Base-by-base conservation (phyloP, 116 monocot genomes). In the Trichopus zeylanicus region DNA sequence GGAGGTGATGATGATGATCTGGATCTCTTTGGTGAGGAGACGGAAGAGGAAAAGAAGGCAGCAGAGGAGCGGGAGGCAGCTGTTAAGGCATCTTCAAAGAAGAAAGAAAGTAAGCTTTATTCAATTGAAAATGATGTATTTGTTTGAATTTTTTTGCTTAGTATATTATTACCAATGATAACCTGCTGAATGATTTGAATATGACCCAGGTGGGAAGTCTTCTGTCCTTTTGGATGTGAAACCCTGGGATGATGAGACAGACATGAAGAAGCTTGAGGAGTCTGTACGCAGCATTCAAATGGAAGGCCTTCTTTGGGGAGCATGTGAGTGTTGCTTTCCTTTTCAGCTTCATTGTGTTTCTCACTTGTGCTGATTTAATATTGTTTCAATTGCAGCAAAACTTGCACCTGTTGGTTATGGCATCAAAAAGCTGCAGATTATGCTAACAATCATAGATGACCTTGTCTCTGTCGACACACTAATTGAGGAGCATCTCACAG, bases 231-330 rank as follows among this genome's bases (percentile, higher is more conserved):
- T 95, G 59, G 94, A 95, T 73, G 79, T 95, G 39, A 95, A 95
- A 29, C 94, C 94, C 7, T 94, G 94, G 94, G 93, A 94, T 63
- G 94, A 94, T 62, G 94, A 94, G 42, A 95, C 89, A 18, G 94
- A 95, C 73, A 86, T 95, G 94, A 81, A 78, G 65, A 89, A 89
- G 73, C 64, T 95, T 10, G 94, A 83, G 67, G 81, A 84, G 46
- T 33, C 75, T 26, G 81, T 89, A 20, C 73, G 85, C 26, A 73
- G 73, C 12, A 31, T 86, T 39, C 35, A 81, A 42, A 74, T 77
- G 81, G 56, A 59, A 22, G 86, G 86, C 30, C 65, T 86, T 24
- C 19, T 73, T 2, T 86, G 81, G 86, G 86, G 86, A 65, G 86
- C 86, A 35, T 84, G 76, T 77, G 39, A 37, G 76, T 51, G 11